A percentile compares a stretch with the other conserved stretches of the same genome.
Conservation (phyloP, 2,329 filamentous ascomycete genomes). For the Epichloe typhina region DNA sequence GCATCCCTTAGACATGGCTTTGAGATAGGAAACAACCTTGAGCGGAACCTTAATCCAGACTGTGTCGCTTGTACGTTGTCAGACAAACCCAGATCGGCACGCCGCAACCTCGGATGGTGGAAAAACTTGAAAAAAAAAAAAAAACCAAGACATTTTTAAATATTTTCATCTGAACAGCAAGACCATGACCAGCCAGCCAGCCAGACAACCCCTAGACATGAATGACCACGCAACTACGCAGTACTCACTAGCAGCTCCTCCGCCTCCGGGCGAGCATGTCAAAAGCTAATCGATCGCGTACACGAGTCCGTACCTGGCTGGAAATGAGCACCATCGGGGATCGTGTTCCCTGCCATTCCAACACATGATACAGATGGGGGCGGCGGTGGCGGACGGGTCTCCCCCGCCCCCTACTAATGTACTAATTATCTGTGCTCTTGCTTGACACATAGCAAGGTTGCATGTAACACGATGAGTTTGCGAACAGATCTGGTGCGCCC, state of each 20-base stretch:
- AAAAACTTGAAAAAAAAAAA: background rate
- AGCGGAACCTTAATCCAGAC: conserved; percentile 10
- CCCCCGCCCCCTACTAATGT: background rate
- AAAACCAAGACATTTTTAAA: background rate
- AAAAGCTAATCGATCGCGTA: too few species aligned
- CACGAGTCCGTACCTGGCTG: too few species aligned
- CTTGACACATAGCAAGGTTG: background rate
- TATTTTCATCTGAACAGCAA: too few species aligned
- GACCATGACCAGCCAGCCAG: too few species aligned
- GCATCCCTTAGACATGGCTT: conserved; percentile 7
- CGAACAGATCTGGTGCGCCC: too few species aligned
- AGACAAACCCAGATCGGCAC: conserved; percentile 5
- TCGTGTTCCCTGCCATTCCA: background rate
- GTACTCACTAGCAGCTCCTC: too few species aligned
- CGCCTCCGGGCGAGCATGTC: too few species aligned
- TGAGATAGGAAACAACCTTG: conserved; percentile 11
- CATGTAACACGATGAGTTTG: too few species aligned
- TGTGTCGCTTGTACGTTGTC: conserved; percentile 3
- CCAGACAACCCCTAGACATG: background rate
- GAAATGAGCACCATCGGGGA: too few species aligned
- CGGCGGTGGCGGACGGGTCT: background rate
- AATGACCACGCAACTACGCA: too few species aligned
- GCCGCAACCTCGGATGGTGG: background rate
- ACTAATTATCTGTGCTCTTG: background rate
- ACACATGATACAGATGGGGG: background rate